These are phyloP conservation scores for Leptographium procerum DNA, from an alignment of 2,329 filamentous ascomycete genomes.

Conservation along the genomic window DNA sequence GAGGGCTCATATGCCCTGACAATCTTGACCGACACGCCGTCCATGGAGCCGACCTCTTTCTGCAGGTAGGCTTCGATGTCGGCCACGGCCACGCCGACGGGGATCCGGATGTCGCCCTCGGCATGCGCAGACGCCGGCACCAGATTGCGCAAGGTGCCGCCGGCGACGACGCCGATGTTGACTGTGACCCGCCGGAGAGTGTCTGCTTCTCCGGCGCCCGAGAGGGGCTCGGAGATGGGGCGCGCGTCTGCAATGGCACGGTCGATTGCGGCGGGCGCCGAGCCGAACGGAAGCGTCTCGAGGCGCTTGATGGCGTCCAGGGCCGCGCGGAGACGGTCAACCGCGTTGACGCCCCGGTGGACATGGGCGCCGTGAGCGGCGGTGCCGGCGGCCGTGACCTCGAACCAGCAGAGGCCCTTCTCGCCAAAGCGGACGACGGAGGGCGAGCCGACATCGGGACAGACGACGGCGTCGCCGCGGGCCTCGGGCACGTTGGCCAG, in stretches of 20 bases:
- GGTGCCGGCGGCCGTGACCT: not conserved
- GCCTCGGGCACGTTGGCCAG: not conserved
- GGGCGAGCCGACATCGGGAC: not conserved
- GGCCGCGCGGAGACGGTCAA: not conserved
- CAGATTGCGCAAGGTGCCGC: not conserved
- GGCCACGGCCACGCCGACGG: not conserved
- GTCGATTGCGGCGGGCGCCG: not conserved
- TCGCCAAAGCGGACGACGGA: not conserved
- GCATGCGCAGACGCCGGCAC: not conserved
- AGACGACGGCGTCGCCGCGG: not conserved
- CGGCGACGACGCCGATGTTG: not conserved
- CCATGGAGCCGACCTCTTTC: not conserved
- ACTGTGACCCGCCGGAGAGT: not conserved
- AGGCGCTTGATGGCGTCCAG: not conserved
- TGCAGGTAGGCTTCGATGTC: not conserved
- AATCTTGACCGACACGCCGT: not conserved
- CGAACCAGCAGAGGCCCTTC: not conserved
- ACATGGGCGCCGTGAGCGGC: not conserved
- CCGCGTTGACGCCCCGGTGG: not conserved
- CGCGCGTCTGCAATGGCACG: not conserved
- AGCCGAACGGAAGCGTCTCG: not conserved
- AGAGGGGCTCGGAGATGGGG: not conserved
- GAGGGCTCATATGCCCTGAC: not conserved
- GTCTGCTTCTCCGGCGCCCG: not conserved
- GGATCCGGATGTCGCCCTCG: not conserved